Base-by-base conservation (phyloP, 768 basidiomycete species). In the Pilatotrama ljubarskyi region DNA sequence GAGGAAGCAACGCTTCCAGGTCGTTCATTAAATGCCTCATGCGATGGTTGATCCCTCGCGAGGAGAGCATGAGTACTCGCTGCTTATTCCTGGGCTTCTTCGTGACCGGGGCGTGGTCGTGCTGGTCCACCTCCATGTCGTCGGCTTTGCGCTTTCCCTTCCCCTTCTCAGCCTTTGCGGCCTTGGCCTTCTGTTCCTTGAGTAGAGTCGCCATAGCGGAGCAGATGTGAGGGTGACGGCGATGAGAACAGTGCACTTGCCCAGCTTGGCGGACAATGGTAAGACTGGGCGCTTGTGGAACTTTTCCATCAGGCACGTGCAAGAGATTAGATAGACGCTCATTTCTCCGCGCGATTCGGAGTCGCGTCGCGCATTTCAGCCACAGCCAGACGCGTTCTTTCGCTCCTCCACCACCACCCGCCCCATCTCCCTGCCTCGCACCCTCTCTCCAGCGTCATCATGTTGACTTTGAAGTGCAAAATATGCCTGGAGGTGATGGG, bases 21-120 rank as follows among this genome's bases (percentile, higher is more conserved):
- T 99, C 97, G 66, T 88, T 91, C 93, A 98, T 95, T 59, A 99
- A 79, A 74, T 99, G 97, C 63, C 97, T 79, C 95, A 98, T 98
- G 25, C 97, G 84, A 74, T 95, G 91, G 18, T 94, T 98, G 55
- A 98, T 83, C 52, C 97, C 97, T 58, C 97, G 82, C 50, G 96
- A 98, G 41, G 91, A 93, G 50, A 98, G 84, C 68, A 98, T 72
- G 53, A 99, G 78, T 6, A 98, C 95, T 63, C 95, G 85, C 79
- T 99, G 96, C 82, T 94, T 97, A 79, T 98, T 95, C 73, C 85
- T 86, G 76, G 84, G 86, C 72, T 76, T 80, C 70, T 83, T 85
- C 15, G 77, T 70, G 7, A 66, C 69, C 36, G 70, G 66, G 22
- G 64, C 67, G 35, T 70, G 71, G 5, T 69, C 61, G 24, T 70